Base-by-base conservation (phyloP, 768 basidiomycete genomes). In the Porphyrellus cyaneotinctus region DNA sequence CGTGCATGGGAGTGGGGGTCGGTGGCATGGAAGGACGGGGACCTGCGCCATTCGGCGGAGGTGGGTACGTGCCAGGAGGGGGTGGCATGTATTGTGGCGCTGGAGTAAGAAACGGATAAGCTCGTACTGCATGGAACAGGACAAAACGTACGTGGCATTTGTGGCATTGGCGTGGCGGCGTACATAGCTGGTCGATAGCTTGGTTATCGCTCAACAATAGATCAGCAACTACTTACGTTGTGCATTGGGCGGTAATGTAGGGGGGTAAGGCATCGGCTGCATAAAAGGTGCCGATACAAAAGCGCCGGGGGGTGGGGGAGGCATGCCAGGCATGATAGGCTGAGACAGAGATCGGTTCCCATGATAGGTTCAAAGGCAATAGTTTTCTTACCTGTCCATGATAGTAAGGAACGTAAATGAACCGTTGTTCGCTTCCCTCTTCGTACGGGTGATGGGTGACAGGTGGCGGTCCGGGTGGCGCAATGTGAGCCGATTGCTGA, bases 1-100 rank as follows among this genome's bases (percentile, higher is more conserved):
- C 86, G 64, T 91, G 90, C 37, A 86, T 78, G 14, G 88, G 91
- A 57, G 92, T 89, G 3, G 91, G 91, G 10, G 90, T 91, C 10
- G 91, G 88, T n/a, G 91, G 91, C 87, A 92, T 90, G 15, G 90
- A 91, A 23, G 87, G 90, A 56, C 90, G 81, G 17, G 85, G 88
- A 35, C 80, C 88, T 30, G 81, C 81, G 42, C 87, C 87, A 60
- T 88, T 90, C 22, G 90, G 87, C 44, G 85, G 86, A 4, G 84
- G 81, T 15, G 87, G 87, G 60, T 88, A 90, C 53, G 84, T 76
- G 49, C 87, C 86, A 47, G 86, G 87, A 6, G 85, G 88, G 26
- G 84, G 83, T 36, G 74, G 84, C 88, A 92, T 91, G 66, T 91
- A 93, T 43, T 83, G 82, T 18, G 85, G 84, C 31, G 82, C 83